Evolutionary conservation across 1,139 yeast genomes (phyloP).

Genomic region (Neolecta irregularis): DNA sequence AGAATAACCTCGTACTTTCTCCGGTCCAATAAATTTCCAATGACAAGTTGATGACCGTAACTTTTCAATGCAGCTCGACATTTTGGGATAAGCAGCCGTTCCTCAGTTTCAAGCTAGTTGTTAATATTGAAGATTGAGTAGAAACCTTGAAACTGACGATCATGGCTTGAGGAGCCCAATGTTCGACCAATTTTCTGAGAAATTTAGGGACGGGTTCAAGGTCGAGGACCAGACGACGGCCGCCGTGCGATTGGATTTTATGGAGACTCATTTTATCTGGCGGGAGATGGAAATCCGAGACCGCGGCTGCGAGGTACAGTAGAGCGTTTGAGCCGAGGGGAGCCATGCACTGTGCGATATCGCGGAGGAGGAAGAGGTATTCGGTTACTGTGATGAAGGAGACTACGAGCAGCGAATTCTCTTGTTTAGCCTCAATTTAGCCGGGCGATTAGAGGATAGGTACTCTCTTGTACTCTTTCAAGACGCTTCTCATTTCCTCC

Average conservation of each 20-base stretch:
- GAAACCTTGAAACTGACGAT: slow-evolving; percentile 64
- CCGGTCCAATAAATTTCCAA: slow-evolving; percentile 83
- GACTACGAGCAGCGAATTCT: slow-evolving; percentile 46
- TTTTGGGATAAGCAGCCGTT: slow-evolving; percentile 50
- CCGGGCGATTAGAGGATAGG: background rate
- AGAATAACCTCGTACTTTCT: slow-evolving; percentile 79
- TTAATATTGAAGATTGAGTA: background rate
- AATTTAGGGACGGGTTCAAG: slow-evolving; percentile 95
- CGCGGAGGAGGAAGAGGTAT: slow-evolving; percentile 66
- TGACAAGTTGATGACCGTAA: slow-evolving; percentile 84
- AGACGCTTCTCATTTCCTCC: slow-evolving; percentile 45
- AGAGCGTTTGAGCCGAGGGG: slow-evolving; percentile 37
- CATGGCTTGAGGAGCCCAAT: slow-evolving; percentile 89
- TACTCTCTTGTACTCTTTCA: slow-evolving; percentile 40
- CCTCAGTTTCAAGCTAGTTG: slow-evolving; percentile 60
- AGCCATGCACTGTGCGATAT: slow-evolving; percentile 47
- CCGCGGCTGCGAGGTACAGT: slow-evolving; percentile 92
- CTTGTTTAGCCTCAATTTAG: slow-evolving; percentile 32
- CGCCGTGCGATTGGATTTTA: slow-evolving; percentile 58
- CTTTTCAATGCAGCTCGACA: slow-evolving; percentile 64
- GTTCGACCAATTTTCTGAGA: slow-evolving; percentile 67
- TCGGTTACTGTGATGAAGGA: slow-evolving; percentile 95
- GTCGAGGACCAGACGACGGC: slow-evolving; percentile 62
- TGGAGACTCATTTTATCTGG: slow-evolving; percentile 75
- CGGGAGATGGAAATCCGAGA: slow-evolving; percentile 88